Percentiles rank a stretch among this genome's conserved stretches.
Evolutionary conservation across 805 yeast genomes (phyloP).

Genomic region (Suhomyces prunicola): DNA sequence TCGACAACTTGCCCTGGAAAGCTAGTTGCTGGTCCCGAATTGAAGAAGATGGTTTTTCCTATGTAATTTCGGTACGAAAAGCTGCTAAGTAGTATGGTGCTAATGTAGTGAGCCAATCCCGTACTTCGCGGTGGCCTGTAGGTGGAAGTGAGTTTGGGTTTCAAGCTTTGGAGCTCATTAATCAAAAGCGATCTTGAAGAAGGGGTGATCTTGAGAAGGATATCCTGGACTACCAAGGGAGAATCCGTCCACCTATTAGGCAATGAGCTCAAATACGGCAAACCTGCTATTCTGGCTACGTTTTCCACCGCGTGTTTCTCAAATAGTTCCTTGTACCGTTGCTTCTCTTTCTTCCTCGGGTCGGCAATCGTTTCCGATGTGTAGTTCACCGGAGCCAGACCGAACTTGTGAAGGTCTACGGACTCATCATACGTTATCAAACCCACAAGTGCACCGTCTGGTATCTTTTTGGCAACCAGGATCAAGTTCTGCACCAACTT

Average conservation of each 20-base stretch:
- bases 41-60: constrained; percentile 29
- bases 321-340: constrained; percentile 4
- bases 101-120: constrained; percentile 32
- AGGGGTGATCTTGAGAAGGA: constrained; percentile 8
- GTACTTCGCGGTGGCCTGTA: constrained; percentile 33
- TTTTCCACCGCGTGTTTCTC: not conserved
- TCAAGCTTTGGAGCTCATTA: constrained; percentile 11
- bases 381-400: not conserved
- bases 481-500: constrained; percentile 12
- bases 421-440: constrained; percentile 28
- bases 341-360: not conserved
- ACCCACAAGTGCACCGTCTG: constrained; percentile 17
- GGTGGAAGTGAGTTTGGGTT: constrained; percentile 22
- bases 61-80: constrained; percentile 17
- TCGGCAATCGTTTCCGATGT: not conserved
- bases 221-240: constrained; percentile 7
- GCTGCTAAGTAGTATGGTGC: constrained; percentile 18
- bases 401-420: constrained; percentile 22
- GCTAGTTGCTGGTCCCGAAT: constrained; percentile 38
- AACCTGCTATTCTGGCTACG: not conserved
- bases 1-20: constrained; percentile 36
- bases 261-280: not conserved
- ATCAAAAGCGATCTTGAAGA: constrained; percentile 7
- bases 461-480: constrained; percentile 13
- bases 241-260: constrained; percentile 10